Evolutionary conservation across 345 rosid genomes (phyloP).

Genomic region (Tarenaya hassleriana): DNA sequence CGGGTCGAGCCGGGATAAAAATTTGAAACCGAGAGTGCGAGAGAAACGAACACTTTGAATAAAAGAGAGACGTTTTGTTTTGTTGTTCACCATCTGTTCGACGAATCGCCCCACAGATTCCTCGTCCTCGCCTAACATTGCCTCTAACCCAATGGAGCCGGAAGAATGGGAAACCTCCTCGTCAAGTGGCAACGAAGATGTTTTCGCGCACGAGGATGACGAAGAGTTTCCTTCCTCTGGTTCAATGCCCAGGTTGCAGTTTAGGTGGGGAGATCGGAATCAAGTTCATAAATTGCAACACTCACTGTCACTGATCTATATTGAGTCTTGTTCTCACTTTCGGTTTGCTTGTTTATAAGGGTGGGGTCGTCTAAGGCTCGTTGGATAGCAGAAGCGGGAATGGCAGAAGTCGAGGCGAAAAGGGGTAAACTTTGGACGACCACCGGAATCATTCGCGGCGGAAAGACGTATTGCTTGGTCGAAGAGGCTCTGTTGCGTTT

Average conservation of each 20-base stretch:
- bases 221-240: conserved; percentile 25
- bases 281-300: too few relatives aligned
- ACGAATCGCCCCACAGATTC: conserved; percentile 5
- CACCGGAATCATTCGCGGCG: conserved; percentile 50
- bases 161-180: conserved; percentile 26
- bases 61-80: not conserved
- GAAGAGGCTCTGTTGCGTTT: conserved; percentile 81
- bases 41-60: too few relatives aligned
- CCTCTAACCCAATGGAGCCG: conserved; percentile 14
- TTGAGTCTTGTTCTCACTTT: not conserved
- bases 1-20: too few relatives aligned
- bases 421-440: conserved; percentile 84
- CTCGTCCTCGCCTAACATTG: not conserved
- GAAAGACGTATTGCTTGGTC: conserved; percentile 48
- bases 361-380: conserved; percentile 54
- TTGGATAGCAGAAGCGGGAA: conserved; percentile 46
- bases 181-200: conserved; percentile 23
- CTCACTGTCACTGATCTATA: not conserved
- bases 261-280: conserved; percentile 46
- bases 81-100: conserved; percentile 20
- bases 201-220: conserved; percentile 20
- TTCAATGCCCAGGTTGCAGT: conserved; percentile 23
- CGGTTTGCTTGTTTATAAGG: conserved; percentile 11
- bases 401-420: conserved; percentile 67
- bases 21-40: too few relatives aligned